phyloP scores from a whole-genome alignment of 169 alveolate genomes.

The Plasmodium gallinaceum region DNA sequence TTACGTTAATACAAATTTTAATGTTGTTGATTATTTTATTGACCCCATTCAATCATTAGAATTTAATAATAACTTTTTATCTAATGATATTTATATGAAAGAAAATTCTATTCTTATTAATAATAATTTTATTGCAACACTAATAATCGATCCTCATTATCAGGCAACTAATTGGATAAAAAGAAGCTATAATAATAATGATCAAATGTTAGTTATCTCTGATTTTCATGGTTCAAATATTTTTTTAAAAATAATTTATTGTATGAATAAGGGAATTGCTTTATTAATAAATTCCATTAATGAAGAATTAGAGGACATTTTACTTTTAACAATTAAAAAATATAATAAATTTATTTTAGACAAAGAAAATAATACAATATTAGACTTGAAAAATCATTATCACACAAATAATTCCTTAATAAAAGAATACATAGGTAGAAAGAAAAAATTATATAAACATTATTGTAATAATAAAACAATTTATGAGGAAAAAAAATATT shows the following conservation, averaged over 20 bases:
- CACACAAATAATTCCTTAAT: constrained; percentile 19
- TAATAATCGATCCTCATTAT: constrained; percentile 71
- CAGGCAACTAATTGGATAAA: constrained; percentile 70
- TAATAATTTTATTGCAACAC: constrained; percentile 62
- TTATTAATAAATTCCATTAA: constrained; percentile 43
- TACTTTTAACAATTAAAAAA: constrained; percentile 54
- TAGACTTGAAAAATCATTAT: constrained; percentile 4
- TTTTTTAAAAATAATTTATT: constrained; percentile 65
- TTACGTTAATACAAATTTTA: constrained; percentile 54
- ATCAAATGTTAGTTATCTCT: constrained; percentile 13
- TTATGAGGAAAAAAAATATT: constrained; percentile 38
- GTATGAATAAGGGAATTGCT: constrained; percentile 62
- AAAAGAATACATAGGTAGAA: constrained; percentile 38
- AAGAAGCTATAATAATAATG: constrained; percentile 38
- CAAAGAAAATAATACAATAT: constrained; percentile 14
- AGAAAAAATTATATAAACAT: constrained; percentile 5
- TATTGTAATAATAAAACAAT: constrained; percentile 1
- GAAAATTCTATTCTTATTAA: constrained; percentile 67
- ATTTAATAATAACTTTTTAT: constrained; percentile 40
- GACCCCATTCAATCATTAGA: constrained; percentile 71
- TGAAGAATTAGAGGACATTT: constrained; percentile 63
- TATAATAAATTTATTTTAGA: constrained; percentile 53
- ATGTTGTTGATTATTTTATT: constrained; percentile 77
- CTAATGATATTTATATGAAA: constrained; percentile 72
- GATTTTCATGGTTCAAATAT: constrained; percentile 41